Evolutionary conservation across 2,329 filamentous ascomycete species (phyloP).

Genomic region (Ceratocystis lukuohia): DNA sequence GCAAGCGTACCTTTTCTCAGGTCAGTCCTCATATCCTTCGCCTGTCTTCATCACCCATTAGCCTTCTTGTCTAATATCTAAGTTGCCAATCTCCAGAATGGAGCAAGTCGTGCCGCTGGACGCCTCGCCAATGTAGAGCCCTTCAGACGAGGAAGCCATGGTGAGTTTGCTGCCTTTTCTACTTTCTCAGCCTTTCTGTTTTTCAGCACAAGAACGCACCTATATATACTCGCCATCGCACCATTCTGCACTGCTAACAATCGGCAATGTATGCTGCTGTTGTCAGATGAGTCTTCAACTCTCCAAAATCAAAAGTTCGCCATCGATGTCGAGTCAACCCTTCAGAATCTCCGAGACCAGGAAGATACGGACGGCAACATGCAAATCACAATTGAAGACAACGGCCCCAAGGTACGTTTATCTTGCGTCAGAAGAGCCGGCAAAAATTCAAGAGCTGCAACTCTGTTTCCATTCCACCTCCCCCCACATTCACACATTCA

Average conservation of each 20-base stretch:
- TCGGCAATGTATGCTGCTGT: not conserved
- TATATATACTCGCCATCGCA: too few species aligned
- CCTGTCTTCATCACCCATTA: not conserved
- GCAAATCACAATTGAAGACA: slow-evolving; percentile 96
- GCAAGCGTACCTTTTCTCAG: slow-evolving; percentile 45
- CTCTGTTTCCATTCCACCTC: not conserved
- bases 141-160: slow-evolving; percentile 46
- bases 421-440: too few species aligned
- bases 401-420: slow-evolving; percentile 63
- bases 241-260: too few species aligned
- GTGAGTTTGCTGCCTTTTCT: slow-evolving; percentile 27
- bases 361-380: slow-evolving; percentile 91
- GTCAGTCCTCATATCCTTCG: slow-evolving; percentile 25
- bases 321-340: slow-evolving; percentile 71
- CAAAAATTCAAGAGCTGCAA: too few species aligned
- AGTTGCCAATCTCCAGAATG: slow-evolving; percentile 31
- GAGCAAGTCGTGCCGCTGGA: slow-evolving; percentile 38
- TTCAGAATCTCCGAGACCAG: slow-evolving; percentile 63
- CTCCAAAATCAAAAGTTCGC: slow-evolving; percentile 42
- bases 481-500: not conserved
- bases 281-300: slow-evolving; percentile 16
- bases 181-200: not conserved
- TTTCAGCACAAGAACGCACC: not conserved
- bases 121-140: slow-evolving; percentile 39
- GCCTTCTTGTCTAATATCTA: not conserved